Evolutionary conservation across 805 yeast species (phyloP).

Genomic region (Blastobotrys parvus): DNA sequence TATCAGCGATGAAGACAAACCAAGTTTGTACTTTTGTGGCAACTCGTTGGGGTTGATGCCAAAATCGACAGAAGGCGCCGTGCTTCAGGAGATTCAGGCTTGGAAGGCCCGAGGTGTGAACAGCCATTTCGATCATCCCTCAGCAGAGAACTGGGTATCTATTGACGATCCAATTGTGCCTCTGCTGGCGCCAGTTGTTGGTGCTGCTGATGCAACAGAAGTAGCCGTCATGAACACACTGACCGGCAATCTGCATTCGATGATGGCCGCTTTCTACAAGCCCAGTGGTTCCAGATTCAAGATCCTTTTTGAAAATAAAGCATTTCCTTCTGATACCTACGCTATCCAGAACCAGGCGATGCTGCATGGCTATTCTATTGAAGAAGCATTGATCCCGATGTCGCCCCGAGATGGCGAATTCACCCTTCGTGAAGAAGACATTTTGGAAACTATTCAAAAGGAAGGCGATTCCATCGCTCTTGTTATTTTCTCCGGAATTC

Average conservation of each 20-base stretch:
- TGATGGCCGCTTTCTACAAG: conserved; percentile 64
- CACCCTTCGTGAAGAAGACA: conserved; percentile 52
- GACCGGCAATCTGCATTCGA: conserved; percentile 71
- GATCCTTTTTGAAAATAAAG: conserved; percentile 75
- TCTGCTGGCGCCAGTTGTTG: conserved; percentile 63
- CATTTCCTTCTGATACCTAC: conserved; percentile 90
- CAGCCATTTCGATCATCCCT: conserved; percentile 52
- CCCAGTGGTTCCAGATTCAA: conserved; percentile 50
- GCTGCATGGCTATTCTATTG: conserved; percentile 46
- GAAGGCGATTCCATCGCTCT: conserved; percentile 58
- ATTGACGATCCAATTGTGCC: conserved; percentile 72
- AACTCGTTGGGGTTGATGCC: conserved; percentile 95
- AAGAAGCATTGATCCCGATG: conserved; percentile 54
- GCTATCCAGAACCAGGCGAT: conserved; percentile 68
- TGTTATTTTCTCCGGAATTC: conserved; percentile 79
- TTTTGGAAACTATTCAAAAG: conserved; percentile 46
- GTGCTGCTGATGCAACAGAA: conserved; percentile 58
- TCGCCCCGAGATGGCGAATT: conserved; percentile 53
- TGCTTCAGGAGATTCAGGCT: conserved; percentile 63
- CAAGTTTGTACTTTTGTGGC: conserved; percentile 68
- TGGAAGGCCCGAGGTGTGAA: conserved; percentile 81
- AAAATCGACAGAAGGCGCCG: conserved; percentile 43
- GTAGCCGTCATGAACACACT: conserved; percentile 84
- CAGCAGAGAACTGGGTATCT: conserved; percentile 68
- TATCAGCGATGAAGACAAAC: conserved; percentile 8